Base-by-base conservation (phyloP, 768 basidiomycete species). In the Sporobolomyces phaffii region DNA sequence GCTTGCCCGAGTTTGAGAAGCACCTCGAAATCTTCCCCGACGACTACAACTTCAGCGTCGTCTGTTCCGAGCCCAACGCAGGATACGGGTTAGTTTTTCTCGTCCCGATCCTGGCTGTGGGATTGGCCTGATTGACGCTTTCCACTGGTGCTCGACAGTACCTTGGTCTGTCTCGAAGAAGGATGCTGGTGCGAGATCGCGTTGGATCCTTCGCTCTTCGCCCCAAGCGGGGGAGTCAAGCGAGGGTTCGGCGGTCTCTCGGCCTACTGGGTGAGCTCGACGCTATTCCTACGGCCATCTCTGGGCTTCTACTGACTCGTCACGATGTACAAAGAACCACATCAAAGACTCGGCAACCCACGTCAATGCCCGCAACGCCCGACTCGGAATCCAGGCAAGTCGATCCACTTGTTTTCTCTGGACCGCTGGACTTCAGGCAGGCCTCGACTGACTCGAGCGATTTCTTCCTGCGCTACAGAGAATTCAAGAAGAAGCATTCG, bases 251-350 rank as follows among this genome's bases (percentile, higher is more conserved):
- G 52, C 22, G 33, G 34, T 24, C 34, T 53, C 34, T 5, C 22
- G 2, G 24, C 10, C 8, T 53, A 53, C 34, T 53, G 52, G 52
- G 52, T 53, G 7, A 51, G 50, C 26, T 7, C 17, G 8, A 20
- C 20, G 14, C 48, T 26, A 24, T 49, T 7, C 28, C 20, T 28
- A 29, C 31, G 40, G 11, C 40, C 48, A n/a, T 49, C 48, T 26
- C 17, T 13, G 24, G 31, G 31, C 48, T 20, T 31, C 50, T 34
- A n/a, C 29, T 33, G 29, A 45, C 44, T 20, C 40, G 20, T 38
- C 29, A 8, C 36, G 10, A 10, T 49, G 10, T 26, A 3, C 6
- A 3, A 43, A 64, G 67, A 51, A 57, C 15, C 68, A 64, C 62
- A 57, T 44, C 52, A 11, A 29, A 13, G 24, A 8, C 31, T 4